A percentile compares a stretch with the other conserved stretches of the same genome.
phyloP scores from a whole-genome alignment of 1,284 basidiomycete genomes.

The Malassezia yamatoensis region DNA sequence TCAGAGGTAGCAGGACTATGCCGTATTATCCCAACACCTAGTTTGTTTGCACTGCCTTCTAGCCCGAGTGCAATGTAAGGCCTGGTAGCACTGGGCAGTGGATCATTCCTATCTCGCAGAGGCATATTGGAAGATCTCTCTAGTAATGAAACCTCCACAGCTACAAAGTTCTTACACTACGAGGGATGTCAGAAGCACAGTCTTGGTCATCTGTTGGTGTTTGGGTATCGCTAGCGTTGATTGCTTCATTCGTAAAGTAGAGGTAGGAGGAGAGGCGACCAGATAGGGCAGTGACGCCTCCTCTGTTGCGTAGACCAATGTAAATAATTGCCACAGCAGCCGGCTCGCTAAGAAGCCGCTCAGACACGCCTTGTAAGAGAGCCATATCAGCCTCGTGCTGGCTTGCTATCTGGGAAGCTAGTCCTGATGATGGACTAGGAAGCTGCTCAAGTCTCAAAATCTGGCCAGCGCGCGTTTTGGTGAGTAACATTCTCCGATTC shows the following conservation, averaged over 20 bases:
- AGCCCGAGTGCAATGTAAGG: conserved; percentile 41
- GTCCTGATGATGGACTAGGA: background rate
- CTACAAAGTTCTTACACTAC: conserved; percentile 15
- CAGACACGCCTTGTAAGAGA: background rate
- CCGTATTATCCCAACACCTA: conserved; percentile 86
- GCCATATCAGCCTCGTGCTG: background rate
- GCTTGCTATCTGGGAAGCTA: background rate
- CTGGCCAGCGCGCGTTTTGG: background rate
- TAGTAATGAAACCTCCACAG: background rate
- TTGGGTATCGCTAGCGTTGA: background rate
- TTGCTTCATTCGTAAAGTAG: background rate
- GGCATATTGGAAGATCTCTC: background rate
- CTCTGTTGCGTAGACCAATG: background rate
- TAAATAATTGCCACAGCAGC: conserved; percentile 1
- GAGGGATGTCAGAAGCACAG: background rate
- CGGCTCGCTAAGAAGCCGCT: background rate
- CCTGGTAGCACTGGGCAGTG: conserved; percentile 25
- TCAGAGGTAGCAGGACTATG: conserved; percentile 56
- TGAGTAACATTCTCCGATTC: background rate
- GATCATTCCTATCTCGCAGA: conserved; percentile 14
- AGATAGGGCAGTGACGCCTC: background rate
- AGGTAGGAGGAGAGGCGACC: conserved; percentile 1
- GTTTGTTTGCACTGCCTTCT: conserved; percentile 68
- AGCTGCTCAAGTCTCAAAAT: background rate
- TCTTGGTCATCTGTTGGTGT: conserved; percentile 3